Percentiles rank a stretch among this genome's conserved stretches.
phyloP scores from a whole-genome alignment of 164 flowering plant genomes.

The Cinnamomum chago region DNA sequence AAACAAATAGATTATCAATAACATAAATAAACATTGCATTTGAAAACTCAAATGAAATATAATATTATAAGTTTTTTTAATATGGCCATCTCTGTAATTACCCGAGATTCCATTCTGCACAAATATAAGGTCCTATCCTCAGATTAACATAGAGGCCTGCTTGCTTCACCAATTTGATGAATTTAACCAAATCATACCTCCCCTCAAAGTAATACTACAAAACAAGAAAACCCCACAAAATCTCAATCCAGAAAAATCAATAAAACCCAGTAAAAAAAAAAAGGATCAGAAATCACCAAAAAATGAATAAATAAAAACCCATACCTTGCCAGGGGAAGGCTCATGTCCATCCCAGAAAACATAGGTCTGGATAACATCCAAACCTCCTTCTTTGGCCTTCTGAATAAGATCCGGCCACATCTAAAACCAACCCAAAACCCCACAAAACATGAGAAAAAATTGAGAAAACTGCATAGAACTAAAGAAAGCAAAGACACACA shows the following conservation, averaged over 20 bases:
- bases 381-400: conserved; percentile 14
- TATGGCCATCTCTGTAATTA: background rate
- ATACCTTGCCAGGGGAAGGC: conserved; percentile 10
- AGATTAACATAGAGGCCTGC: conserved; percentile 13
- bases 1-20: background rate
- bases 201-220: conserved; percentile 74
- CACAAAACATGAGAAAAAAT: background rate
- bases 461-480: background rate
- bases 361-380: conserved; percentile 13
- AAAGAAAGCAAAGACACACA: conserved; percentile 17
- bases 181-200: conserved; percentile 1
- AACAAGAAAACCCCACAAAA: background rate
- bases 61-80: background rate
- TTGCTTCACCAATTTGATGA: conserved; percentile 5
- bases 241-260: background rate
- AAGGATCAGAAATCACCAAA: background rate
- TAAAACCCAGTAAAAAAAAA: background rate
- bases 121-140: conserved; percentile 13
- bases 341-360: conserved; percentile 14
- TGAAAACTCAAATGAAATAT: background rate
- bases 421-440: conserved; percentile 4
- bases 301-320: background rate
- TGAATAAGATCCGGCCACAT: conserved; percentile 16
- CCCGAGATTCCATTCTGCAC: conserved; percentile 19
- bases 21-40: background rate